These are phyloP conservation scores for Arxiozyma bovina DNA, from an alignment of 1,139 yeast species.

Conservation along the genomic window DNA sequence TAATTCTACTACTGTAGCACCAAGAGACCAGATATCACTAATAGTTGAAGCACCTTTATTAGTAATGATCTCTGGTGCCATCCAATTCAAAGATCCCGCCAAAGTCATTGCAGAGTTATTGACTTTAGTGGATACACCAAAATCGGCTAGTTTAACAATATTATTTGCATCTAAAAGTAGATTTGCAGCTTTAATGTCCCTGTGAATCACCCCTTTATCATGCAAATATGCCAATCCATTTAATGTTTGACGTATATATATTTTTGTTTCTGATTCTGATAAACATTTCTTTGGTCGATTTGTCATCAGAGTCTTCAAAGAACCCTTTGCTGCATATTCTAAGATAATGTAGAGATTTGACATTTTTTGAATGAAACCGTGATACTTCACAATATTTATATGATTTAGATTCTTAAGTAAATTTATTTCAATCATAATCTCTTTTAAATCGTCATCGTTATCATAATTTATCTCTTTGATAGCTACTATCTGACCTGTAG, in stretches of 20 bases:
- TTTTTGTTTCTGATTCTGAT: constrained; percentile 53
- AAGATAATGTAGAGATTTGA: constrained; percentile 63
- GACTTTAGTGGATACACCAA: constrained; percentile 92
- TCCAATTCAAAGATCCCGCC: constrained; percentile 99
- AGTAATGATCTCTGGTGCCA: constrained; percentile 96
- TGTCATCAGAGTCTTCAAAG: constrained; percentile 61
- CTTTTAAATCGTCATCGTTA: constrained; percentile 44
- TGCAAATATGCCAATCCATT: constrained; percentile 74
- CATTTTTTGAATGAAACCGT: constrained; percentile 71
- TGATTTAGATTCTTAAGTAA: constrained; percentile 75
- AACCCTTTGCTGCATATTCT: constrained; percentile 81
- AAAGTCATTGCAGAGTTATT: constrained; percentile 63
- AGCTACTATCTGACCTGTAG: constrained; percentile 67
- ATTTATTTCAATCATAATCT: constrained; percentile 77
- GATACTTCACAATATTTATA: constrained; percentile 80
- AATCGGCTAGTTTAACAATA: constrained; percentile 80
- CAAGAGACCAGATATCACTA: constrained; percentile 89
- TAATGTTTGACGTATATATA: constrained; percentile 61
- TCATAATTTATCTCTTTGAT: constrained; percentile 69
- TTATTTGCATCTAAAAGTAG: constrained; percentile 79
- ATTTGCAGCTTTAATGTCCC: constrained; percentile 94
- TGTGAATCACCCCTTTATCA: constrained; percentile 81
- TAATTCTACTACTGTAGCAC: constrained; percentile 84
- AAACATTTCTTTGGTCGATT: constrained; percentile 33
- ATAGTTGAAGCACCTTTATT: constrained; percentile 83